A percentile compares a stretch with the other conserved stretches of the same genome.
Conservation (phyloP, 1,139 yeast genomes). For the Taphrina confusa region DNA sequence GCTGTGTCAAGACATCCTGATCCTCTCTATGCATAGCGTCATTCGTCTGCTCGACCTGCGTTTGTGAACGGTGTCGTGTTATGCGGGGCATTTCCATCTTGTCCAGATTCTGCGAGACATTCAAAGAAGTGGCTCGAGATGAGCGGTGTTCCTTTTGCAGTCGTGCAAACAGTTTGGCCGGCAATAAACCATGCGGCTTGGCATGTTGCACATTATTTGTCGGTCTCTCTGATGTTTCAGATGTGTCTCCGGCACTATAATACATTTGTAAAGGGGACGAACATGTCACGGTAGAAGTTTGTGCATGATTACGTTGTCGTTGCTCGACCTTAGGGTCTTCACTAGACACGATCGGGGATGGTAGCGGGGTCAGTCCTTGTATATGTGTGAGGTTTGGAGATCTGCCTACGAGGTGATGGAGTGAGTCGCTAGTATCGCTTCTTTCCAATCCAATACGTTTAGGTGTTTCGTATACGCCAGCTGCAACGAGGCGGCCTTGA, state of each 20-base stretch:
- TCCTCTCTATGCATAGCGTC: conserved; percentile 6
- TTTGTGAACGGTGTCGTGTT: conserved; percentile 16
- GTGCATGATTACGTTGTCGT: not conserved
- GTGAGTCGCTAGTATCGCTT: conserved; percentile 17
- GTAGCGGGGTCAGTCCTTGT: conserved; percentile 44
- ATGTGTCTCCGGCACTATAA: conserved; percentile 1
- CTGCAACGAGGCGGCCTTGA: not conserved
- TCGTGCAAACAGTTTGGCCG: conserved; percentile 2
- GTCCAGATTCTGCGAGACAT: conserved; percentile 5
- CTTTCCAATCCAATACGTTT: not conserved
- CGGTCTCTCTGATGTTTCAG: not conserved
- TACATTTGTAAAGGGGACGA: not conserved
- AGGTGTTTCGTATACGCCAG: not conserved
- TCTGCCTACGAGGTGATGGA: conserved; percentile 8
- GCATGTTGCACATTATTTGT: not conserved
- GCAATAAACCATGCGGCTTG: conserved; percentile 2
- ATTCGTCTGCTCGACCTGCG: not conserved
- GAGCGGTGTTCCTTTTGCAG: not conserved
- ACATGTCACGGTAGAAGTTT: not conserved
- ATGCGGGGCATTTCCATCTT: conserved; percentile 17
- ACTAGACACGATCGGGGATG: conserved; percentile 43
- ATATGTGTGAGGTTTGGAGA: conserved; percentile 12
- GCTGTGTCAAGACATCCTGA: too few species aligned
- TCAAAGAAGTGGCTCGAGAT: not conserved
- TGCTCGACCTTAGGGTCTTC: not conserved